These are phyloP conservation scores for Dryas octopetala DNA, from an alignment of 306 rosid genomes.

Conservation along the genomic window DNA sequence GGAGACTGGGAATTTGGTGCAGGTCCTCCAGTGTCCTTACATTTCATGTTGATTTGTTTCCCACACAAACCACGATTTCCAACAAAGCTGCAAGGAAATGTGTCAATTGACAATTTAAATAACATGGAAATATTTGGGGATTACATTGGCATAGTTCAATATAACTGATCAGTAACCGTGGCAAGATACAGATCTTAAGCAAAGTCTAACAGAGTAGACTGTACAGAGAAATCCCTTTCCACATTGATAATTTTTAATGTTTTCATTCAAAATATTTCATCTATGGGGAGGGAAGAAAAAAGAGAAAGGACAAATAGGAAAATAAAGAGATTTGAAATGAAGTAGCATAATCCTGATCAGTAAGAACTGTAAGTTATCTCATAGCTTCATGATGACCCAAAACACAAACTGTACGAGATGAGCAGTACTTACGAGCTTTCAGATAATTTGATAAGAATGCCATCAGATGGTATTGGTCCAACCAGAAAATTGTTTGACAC, in stretches of 20 bases:
- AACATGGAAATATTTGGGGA: neutral
- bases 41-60: constrained; percentile 53
- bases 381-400: neutral
- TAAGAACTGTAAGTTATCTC: neutral
- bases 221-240: neutral
- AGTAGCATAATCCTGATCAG: neutral
- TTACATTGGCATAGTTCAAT: constrained; percentile 17
- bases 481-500: constrained; percentile 89
- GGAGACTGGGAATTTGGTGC: constrained; percentile 38
- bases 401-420: constrained; percentile 22
- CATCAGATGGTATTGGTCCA: constrained; percentile 90
- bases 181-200: neutral
- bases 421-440: constrained; percentile 78
- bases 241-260: neutral
- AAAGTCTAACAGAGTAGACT: neutral
- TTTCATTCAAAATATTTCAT: neutral
- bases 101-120: neutral
- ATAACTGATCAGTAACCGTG: constrained; percentile 11
- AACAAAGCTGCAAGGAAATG: constrained; percentile 60
- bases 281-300: neutral
- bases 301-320: constrained; percentile 1
- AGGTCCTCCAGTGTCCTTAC: constrained; percentile 63
- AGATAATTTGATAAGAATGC: constrained; percentile 66
- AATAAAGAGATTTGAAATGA: neutral
- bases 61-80: constrained; percentile 98